Conservation (phyloP, 257 asterid genomes). For the Lantana camara region DNA sequence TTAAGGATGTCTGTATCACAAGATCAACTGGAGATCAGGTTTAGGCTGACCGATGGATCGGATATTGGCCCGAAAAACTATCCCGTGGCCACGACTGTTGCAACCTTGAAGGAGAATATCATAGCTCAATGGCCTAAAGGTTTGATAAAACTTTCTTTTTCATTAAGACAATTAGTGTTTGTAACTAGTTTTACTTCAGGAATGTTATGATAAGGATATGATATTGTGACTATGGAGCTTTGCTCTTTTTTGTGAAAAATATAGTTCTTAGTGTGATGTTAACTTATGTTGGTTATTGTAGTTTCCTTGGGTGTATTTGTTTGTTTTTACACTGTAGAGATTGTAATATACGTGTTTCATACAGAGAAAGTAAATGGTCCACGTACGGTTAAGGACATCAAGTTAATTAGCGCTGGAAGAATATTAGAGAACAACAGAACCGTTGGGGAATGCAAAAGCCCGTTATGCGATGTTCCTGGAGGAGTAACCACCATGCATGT, state of each 20-base stretch:
- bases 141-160: slow-evolving; percentile 24
- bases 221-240: no score
- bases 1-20: slow-evolving; percentile 63
- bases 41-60: slow-evolving; percentile 88
- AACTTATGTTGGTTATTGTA: no score
- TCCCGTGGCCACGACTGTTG: slow-evolving; percentile 64
- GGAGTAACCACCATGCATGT: slow-evolving; percentile 93
- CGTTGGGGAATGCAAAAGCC: slow-evolving; percentile 74
- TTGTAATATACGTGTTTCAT: slow-evolving; percentile 22
- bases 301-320: no score
- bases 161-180: no score
- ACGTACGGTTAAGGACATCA: slow-evolving; percentile 71
- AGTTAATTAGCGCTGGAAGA: slow-evolving; percentile 84
- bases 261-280: no score
- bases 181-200: no score
- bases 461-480: slow-evolving; percentile 74
- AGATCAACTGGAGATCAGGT: slow-evolving; percentile 86
- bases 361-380: slow-evolving; percentile 86
- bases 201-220: no score
- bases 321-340: not conserved
- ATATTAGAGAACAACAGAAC: slow-evolving; percentile 82
- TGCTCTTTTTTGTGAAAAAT: not conserved
- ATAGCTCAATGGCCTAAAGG: slow-evolving; percentile 97
- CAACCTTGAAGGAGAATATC: slow-evolving; percentile 81
- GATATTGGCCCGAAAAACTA: slow-evolving; percentile 83